phyloP scores from a whole-genome alignment of 2,329 filamentous ascomycete genomes.

The Bimuria novae-zelandiae region DNA sequence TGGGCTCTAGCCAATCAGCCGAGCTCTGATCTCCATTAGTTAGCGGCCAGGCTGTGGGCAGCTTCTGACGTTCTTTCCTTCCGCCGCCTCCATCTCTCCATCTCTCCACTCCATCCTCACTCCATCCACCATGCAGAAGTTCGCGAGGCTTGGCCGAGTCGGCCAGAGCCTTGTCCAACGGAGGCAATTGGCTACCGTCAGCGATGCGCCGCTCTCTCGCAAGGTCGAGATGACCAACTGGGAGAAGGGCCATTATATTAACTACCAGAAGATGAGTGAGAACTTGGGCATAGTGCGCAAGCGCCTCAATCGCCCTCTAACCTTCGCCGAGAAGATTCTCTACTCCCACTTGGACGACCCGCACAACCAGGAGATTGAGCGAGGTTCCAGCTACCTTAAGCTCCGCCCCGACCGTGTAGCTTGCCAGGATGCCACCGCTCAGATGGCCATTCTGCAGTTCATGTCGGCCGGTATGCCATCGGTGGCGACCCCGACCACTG shows the following conservation, averaged over 20 bases:
- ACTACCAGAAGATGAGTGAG: slow-evolving; percentile 99
- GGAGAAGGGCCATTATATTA: slow-evolving; percentile 96
- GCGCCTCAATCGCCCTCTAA: slow-evolving; percentile 90
- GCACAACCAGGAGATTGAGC: slow-evolving; percentile 93
- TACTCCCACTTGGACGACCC: slow-evolving; percentile 99
- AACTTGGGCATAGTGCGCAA: slow-evolving; percentile 89
- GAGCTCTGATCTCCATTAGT: slow-evolving; percentile 37
- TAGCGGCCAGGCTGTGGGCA: slow-evolving; percentile 36
- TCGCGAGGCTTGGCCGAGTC: slow-evolving; percentile 70
- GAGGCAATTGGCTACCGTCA: slow-evolving; percentile 77
- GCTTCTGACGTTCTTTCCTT: slow-evolving; percentile 45
- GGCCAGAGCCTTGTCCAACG: slow-evolving; percentile 68
- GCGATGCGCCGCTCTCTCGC: slow-evolving; percentile 83
- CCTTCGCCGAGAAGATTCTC: slow-evolving; percentile 96
- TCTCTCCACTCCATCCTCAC: slow-evolving; percentile 47
- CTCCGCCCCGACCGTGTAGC: slow-evolving; percentile 96
- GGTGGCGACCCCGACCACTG: slow-evolving; percentile 91
- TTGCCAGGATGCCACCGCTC: slow-evolving; percentile 98
- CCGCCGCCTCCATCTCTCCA: slow-evolving; percentile 35
- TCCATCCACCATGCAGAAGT: slow-evolving; percentile 66
- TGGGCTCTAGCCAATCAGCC: slow-evolving; percentile 36
- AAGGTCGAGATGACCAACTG: slow-evolving; percentile 99
- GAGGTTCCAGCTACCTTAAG: slow-evolving; percentile 93
- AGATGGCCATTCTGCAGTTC: slow-evolving; percentile 99
- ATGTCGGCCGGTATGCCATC: slow-evolving; percentile 98